These are phyloP conservation scores for Meira nashicola DNA, from an alignment of 1,284 basidiomycete genomes.

Conservation along the genomic window DNA sequence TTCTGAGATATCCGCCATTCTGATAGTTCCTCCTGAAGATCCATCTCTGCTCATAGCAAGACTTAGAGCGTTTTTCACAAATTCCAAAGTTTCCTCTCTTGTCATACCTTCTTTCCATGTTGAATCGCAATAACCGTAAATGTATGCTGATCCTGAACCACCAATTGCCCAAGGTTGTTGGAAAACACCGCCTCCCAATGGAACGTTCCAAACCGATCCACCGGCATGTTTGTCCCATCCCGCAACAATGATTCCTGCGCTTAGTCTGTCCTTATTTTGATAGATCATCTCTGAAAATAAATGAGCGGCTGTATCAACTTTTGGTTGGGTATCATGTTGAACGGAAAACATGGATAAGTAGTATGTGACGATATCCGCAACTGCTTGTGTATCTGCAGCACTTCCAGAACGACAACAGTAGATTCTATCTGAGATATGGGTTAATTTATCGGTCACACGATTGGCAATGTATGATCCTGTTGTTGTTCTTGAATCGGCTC, in stretches of 20 bases:
- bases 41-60: constrained; percentile 98
- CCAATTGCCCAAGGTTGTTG: constrained; percentile 50
- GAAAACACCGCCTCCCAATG: constrained; percentile 46
- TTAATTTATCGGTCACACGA: constrained; percentile 97
- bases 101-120: constrained; percentile 95
- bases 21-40: constrained; percentile 92
- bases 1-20: constrained; percentile 93
- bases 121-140: constrained; percentile 98
- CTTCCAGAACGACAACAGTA: constrained; percentile 98
- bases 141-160: constrained; percentile 89
- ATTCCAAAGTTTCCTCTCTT: constrained; percentile 81
- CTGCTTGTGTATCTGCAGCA: constrained; percentile 90
- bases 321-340: constrained; percentile 67
- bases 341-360: constrained; percentile 77
- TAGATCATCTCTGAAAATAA: constrained; percentile 89
- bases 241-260: constrained; percentile 94
- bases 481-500: constrained; percentile 93
- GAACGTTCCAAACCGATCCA: constrained; percentile 87
- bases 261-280: constrained; percentile 76
- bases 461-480: constrained; percentile 97
- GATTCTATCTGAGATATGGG: constrained; percentile 91
- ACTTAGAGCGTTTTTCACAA: constrained; percentile 86
- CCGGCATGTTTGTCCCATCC: constrained; percentile 93
- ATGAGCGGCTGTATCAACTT: constrained; percentile 76
- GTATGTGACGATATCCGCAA: constrained; percentile 88